Percentiles rank a stretch among this genome's conserved stretches.
Evolutionary conservation across 345 rosid species (phyloP).

Genomic region (Erodium maritimum): DNA sequence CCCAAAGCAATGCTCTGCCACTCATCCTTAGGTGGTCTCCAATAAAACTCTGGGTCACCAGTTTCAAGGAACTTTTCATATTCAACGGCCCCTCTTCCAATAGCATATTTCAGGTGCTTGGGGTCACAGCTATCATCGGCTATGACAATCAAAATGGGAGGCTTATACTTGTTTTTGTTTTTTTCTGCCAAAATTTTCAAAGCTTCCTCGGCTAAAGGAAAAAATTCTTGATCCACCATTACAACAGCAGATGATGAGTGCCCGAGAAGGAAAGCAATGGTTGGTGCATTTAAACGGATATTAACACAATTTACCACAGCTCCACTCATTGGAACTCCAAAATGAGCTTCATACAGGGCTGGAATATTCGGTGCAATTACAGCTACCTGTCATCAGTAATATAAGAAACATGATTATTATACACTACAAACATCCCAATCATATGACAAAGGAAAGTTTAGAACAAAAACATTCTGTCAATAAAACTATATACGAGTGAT

Average conservation of each 20-base stretch:
- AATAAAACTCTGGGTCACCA: conserved; percentile 60
- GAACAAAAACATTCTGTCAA: too few species aligned
- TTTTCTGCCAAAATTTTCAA: conserved; percentile 46
- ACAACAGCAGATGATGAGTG: conserved; percentile 56
- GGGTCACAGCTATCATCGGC: conserved; percentile 68
- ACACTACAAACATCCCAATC: background rate
- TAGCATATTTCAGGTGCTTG: conserved; percentile 32
- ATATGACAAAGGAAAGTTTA: too few species aligned
- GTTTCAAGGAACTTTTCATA: conserved; percentile 64
- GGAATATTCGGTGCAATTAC: conserved; percentile 80
- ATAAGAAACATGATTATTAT: background rate
- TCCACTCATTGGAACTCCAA: conserved; percentile 89
- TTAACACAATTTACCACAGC: conserved; percentile 72
- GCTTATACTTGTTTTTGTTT: conserved; percentile 32
- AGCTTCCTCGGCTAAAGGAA: conserved; percentile 60
- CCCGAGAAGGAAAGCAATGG: conserved; percentile 68
- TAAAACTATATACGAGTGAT: too few species aligned
- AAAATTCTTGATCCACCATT: conserved; percentile 84
- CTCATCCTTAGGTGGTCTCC: conserved; percentile 86
- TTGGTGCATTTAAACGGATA: conserved; percentile 63
- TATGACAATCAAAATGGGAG: conserved; percentile 59
- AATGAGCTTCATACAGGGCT: conserved; percentile 78
- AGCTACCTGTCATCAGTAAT: conserved; percentile 54
- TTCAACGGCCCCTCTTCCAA: conserved; percentile 67
- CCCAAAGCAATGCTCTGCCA: conserved; percentile 95